phyloP scores from a whole-genome alignment of 2,329 filamentous ascomycete genomes.

The Xenoacremonium recifei region DNA sequence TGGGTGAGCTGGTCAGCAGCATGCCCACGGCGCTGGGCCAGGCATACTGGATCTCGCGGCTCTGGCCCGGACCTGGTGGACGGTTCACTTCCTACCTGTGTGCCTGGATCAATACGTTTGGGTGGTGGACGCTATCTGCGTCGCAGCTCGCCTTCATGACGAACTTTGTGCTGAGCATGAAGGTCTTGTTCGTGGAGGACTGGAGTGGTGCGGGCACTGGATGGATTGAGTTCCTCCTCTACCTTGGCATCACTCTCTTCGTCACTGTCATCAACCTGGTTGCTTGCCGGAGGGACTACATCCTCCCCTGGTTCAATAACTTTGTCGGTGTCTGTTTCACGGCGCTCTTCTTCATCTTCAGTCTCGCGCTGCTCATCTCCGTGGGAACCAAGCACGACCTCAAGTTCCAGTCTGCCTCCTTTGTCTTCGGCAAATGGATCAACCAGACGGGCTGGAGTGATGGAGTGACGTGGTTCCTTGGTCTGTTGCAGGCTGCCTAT shows the following conservation, averaged over 20 bases:
- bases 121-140: constrained; percentile 57
- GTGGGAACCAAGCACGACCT: constrained; percentile 46
- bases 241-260: constrained; percentile 45
- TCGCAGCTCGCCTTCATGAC: constrained; percentile 59
- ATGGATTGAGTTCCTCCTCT: constrained; percentile 56
- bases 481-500: constrained; percentile 56
- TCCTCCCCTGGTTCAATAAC: constrained; percentile 52
- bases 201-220: constrained; percentile 45
- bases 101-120: constrained; percentile 60
- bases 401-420: constrained; percentile 46
- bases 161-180: constrained; percentile 56
- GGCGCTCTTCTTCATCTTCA: constrained; percentile 50
- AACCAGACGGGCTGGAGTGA: constrained; percentile 49
- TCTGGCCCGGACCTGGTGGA: constrained; percentile 38
- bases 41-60: constrained; percentile 50
- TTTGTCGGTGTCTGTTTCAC: constrained; percentile 54
- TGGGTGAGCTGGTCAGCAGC: constrained; percentile 55
- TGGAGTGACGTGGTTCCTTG: constrained; percentile 57
- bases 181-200: constrained; percentile 48
- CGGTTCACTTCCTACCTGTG: constrained; percentile 55
- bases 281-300: constrained; percentile 42
- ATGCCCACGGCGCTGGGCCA: constrained; percentile 62
- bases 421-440: constrained; percentile 51
- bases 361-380: constrained; percentile 49
- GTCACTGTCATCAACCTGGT: constrained; percentile 51